A percentile compares a stretch with the other conserved stretches of the same genome.
phyloP scores from a whole-genome alignment of 2,329 filamentous ascomycete genomes.

The Pseudogymnoascus sp. region DNA sequence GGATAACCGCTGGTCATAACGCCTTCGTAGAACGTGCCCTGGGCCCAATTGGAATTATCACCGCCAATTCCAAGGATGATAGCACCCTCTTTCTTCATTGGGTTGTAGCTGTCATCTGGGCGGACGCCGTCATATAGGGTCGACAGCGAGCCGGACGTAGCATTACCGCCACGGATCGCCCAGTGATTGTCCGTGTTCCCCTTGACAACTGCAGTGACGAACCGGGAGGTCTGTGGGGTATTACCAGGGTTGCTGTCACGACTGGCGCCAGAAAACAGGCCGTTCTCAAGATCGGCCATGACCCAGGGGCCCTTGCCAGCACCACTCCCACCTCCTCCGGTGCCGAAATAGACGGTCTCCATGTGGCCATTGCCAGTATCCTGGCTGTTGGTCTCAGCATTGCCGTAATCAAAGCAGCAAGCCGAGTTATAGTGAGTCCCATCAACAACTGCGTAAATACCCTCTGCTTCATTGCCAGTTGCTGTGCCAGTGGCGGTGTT shows the following conservation, averaged over 20 bases:
- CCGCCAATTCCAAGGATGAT: constrained; percentile 65
- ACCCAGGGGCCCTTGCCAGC: constrained; percentile 52
- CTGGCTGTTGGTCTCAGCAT: constrained; percentile 40
- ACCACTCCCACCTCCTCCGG: constrained; percentile 44
- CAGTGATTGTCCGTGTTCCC: constrained; percentile 41
- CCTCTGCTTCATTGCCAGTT: constrained; percentile 46
- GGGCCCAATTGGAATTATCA: constrained; percentile 51
- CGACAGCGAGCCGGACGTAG: constrained; percentile 41
- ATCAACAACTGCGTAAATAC: constrained; percentile 53
- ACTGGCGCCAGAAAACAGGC: constrained; percentile 48
- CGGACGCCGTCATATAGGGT: constrained; percentile 50
- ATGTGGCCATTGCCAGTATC: constrained; percentile 55
- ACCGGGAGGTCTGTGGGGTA: constrained; percentile 42
- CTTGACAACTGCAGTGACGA: constrained; percentile 47
- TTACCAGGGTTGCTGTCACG: constrained; percentile 39
- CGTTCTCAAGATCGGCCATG: constrained; percentile 59
- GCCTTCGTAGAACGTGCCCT: constrained; percentile 59
- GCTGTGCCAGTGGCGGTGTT: constrained; percentile 45
- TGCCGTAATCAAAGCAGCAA: constrained; percentile 47
- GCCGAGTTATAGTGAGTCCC: constrained; percentile 50
- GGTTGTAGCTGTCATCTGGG: constrained; percentile 35
- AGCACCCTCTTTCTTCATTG: constrained; percentile 57
- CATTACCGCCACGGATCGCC: constrained; percentile 50
- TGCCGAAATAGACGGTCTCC: constrained; percentile 57
- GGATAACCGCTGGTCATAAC: constrained; percentile 57